Conservation (phyloP, 331 rosid species). For the Malus hybrid region DNA sequence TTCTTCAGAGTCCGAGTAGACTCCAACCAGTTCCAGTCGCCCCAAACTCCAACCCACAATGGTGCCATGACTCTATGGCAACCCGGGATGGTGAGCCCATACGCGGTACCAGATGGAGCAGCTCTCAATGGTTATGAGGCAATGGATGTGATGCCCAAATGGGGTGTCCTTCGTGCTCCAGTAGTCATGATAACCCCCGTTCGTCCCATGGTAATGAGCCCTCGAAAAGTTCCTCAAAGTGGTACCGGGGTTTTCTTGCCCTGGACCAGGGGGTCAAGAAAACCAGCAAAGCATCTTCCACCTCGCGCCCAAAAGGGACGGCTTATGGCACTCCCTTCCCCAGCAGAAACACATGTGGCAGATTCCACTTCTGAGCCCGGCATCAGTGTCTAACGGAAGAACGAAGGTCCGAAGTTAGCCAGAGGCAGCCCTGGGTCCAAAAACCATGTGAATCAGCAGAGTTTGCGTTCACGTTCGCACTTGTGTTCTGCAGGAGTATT, state of each 20-base stretch:
- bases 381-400: constrained; percentile 39
- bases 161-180: constrained; percentile 74
- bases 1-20: constrained; percentile 75
- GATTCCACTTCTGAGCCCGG: constrained; percentile 51
- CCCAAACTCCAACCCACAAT: constrained; percentile 33
- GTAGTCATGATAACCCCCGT: constrained; percentile 74
- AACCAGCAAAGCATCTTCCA: constrained; percentile 84
- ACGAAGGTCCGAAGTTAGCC: constrained; percentile 8
- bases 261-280: constrained; percentile 74
- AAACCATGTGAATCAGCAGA: constrained; percentile 22
- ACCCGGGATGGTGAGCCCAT: constrained; percentile 45
- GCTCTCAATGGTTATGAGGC: constrained; percentile 42
- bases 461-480: constrained; percentile 16
- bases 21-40: constrained; percentile 56
- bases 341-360: constrained; percentile 35
- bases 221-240: constrained; percentile 45
- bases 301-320: constrained; percentile 90
- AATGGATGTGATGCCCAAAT: constrained; percentile 56
- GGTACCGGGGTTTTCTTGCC: constrained; percentile 98
- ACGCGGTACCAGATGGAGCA: constrained; percentile 49
- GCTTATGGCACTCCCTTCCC: constrained; percentile 57
- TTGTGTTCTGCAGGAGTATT: constrained; percentile 32
- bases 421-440: constrained; percentile 35
- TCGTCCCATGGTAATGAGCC: constrained; percentile 55
- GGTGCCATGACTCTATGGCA: constrained; percentile 66